Evolutionary conservation across 345 rosid species (phyloP).

Genomic region (Linum tenue): DNA sequence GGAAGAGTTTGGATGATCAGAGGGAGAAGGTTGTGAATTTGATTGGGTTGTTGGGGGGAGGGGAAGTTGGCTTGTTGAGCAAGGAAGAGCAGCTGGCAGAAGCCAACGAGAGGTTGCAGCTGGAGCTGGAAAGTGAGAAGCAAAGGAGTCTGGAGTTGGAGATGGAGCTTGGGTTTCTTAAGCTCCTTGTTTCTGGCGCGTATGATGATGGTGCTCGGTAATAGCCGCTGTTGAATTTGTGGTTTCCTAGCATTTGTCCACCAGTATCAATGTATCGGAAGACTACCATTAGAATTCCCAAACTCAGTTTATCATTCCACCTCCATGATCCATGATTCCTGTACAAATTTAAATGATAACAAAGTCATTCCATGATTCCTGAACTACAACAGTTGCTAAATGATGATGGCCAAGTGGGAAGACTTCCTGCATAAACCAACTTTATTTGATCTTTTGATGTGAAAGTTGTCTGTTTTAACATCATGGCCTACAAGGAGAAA

Average conservation of each 20-base stretch:
- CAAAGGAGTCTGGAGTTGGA: conserved; percentile 35
- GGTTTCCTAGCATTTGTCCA: too few relatives aligned
- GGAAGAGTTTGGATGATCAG: conserved; percentile 64
- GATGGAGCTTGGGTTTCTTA: conserved; percentile 35
- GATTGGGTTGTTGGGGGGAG: conserved; percentile 48
- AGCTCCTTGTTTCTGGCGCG: conserved; percentile 23
- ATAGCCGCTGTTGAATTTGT: too few relatives aligned
- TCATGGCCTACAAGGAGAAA: conserved; percentile 14
- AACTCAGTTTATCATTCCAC: too few relatives aligned
- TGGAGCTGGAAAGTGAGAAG: conserved; percentile 47
- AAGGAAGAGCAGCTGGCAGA: conserved; percentile 40
- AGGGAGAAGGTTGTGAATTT: conserved; percentile 35
- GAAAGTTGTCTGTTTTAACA: conserved; percentile 8
- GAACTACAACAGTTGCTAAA: too few relatives aligned
- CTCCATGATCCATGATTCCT: too few relatives aligned
- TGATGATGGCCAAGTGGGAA: too few relatives aligned
- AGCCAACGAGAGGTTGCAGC: conserved; percentile 34
- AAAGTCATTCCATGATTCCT: too few relatives aligned
- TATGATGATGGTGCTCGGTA: background rate
- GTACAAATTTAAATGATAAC: too few relatives aligned
- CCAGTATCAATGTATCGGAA: too few relatives aligned
- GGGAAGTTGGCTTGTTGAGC: conserved; percentile 42
- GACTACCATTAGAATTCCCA: too few relatives aligned
- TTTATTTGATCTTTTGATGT: background rate
- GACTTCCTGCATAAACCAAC: too few relatives aligned